These are phyloP conservation scores for Chaetomium olivaceum DNA, from an alignment of 2,329 filamentous ascomycete genomes.

Conservation along the genomic window DNA sequence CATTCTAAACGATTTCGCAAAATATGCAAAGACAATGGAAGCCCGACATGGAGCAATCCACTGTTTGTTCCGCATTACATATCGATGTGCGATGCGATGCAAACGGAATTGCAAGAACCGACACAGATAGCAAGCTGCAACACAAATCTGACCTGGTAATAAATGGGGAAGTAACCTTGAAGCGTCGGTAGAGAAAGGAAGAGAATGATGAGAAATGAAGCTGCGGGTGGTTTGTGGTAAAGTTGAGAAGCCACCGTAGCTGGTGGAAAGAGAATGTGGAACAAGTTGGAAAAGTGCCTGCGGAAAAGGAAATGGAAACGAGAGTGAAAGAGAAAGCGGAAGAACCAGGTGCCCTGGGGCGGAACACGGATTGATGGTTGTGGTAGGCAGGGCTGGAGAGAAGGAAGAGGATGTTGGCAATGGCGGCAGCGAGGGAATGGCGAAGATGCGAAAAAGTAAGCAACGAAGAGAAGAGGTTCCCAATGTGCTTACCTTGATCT, in stretches of 20 bases:
- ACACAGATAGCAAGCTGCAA: not conserved
- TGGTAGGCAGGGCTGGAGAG: not conserved
- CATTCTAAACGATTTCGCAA: not conserved
- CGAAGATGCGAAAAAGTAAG: not conserved
- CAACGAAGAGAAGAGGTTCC: not conserved
- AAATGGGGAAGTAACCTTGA: not conserved
- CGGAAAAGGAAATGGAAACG: not conserved
- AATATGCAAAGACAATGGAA: conserved; percentile 1
- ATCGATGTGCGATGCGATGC: not conserved
- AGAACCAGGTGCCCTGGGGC: not conserved
- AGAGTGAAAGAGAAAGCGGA: not conserved
- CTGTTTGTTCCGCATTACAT: not conserved
- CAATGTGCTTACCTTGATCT: not conserved
- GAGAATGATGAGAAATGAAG: not conserved
- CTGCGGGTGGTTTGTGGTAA: not conserved
- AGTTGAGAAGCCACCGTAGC: not conserved
- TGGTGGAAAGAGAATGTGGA: not conserved
- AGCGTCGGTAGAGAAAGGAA: not conserved
- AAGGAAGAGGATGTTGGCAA: not conserved
- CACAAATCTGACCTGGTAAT: not conserved
- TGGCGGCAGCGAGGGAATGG: not conserved
- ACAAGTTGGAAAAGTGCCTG: not conserved
- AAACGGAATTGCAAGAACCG: not conserved
- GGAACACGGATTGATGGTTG: not conserved
- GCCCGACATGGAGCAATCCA: not conserved